Evolutionary conservation across 805 yeast genomes (phyloP).

Genomic region (Barnettozyma populi): DNA sequence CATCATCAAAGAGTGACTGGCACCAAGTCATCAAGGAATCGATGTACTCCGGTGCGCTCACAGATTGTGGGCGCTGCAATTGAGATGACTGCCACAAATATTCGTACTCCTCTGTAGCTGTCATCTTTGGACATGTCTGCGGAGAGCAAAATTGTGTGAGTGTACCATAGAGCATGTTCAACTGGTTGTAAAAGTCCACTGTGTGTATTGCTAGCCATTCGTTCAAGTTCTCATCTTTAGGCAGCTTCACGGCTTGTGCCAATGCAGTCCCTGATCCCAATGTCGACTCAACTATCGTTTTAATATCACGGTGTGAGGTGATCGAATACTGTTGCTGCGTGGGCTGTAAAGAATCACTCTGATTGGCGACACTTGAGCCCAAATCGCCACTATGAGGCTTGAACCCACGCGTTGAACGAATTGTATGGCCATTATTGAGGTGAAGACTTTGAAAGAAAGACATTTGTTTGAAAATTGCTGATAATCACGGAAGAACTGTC

Average conservation of each 20-base stretch:
- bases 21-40: constrained; percentile 94
- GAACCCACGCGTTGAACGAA: constrained; percentile 42
- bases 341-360: constrained; percentile 1
- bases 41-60: constrained; percentile 93
- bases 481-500: neutral
- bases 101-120: constrained; percentile 95
- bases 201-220: constrained; percentile 98
- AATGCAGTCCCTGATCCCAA: constrained; percentile 88
- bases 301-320: constrained; percentile 63
- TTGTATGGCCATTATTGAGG: constrained; percentile 41
- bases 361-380: neutral
- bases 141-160: constrained; percentile 97
- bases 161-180: constrained; percentile 93
- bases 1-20: constrained; percentile 88
- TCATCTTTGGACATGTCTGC: constrained; percentile 91
- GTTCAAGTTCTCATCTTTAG: constrained; percentile 83
- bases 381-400: constrained; percentile 16
- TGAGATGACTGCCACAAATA: constrained; percentile 91
- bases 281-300: constrained; percentile 90
- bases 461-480: constrained; percentile 9
- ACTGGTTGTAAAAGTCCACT: constrained; percentile 94
- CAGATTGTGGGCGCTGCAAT: constrained; percentile 67
- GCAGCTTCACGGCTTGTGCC: constrained; percentile 88
- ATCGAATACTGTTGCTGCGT: constrained; percentile 17
- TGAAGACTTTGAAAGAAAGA: constrained; percentile 32